These are phyloP conservation scores for Amanita subjunquillea DNA, from an alignment of 768 basidiomycete genomes.

Conservation along the genomic window DNA sequence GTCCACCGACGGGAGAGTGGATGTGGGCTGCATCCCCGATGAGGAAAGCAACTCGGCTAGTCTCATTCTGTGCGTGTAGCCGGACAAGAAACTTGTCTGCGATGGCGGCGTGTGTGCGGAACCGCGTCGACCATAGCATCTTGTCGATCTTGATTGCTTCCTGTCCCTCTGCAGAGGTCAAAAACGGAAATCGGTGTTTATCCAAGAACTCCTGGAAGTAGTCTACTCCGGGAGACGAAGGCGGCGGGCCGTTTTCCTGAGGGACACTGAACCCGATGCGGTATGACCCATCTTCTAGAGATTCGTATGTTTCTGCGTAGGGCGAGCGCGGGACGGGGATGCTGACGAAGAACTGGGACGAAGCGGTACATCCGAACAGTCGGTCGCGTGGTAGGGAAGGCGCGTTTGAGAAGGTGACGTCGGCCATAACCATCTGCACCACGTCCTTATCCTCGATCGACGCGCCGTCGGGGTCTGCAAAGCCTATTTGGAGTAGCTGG, in stretches of 20 bases:
- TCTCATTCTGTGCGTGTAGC: constrained; percentile 2
- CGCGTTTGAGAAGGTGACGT: constrained; percentile 26
- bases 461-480: constrained; percentile 30
- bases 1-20: constrained; percentile 44
- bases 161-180: constrained; percentile 17
- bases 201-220: constrained; percentile 37
- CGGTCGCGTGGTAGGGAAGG: constrained; percentile 12
- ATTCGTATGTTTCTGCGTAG: constrained; percentile 8
- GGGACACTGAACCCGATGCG: constrained; percentile 33
- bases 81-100: constrained; percentile 28
- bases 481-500: constrained; percentile 26
- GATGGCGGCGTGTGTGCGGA: constrained; percentile 33
- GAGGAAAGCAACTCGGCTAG: constrained; percentile 10
- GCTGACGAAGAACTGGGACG: constrained; percentile 22
- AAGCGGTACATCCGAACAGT: constrained; percentile 14
- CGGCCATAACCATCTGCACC: constrained; percentile 35
- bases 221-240: constrained; percentile 23
- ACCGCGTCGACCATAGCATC: constrained; percentile 34
- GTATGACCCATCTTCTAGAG: constrained; percentile 16
- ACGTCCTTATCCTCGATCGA: constrained; percentile 17
- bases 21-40: constrained; percentile 33
- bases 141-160: constrained; percentile 24
- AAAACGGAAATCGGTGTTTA: constrained; percentile 17
- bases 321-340: constrained; percentile 22
- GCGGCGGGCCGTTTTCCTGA: constrained; percentile 21